A percentile compares a stretch with the other conserved stretches of the same genome.
phyloP scores from a whole-genome alignment of 495 filamentous ascomycete genomes.

The Annulohypoxylon stygium region DNA sequence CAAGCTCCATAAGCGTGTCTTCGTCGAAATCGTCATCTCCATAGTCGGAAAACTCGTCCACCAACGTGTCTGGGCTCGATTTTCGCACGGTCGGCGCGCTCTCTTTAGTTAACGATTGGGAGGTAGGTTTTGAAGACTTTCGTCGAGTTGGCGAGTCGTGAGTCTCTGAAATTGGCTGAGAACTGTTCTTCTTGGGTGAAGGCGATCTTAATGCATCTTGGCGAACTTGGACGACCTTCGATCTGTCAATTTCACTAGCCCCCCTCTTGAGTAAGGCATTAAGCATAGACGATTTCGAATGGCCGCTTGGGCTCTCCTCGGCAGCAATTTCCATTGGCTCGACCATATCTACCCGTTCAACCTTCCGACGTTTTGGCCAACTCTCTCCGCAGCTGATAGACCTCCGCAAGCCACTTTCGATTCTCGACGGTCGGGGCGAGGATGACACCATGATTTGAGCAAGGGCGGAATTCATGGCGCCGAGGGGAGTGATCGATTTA shows the following conservation, averaged over 20 bases:
- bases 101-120: constrained; percentile 21
- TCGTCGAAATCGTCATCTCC: constrained; percentile 65
- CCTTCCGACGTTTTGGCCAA: constrained; percentile 72
- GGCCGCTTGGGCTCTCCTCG: constrained; percentile 42
- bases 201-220: constrained; percentile 46
- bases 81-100: neutral
- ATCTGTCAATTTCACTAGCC: constrained; percentile 55
- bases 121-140: constrained; percentile 29
- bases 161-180: constrained; percentile 32
- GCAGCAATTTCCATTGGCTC: constrained; percentile 21
- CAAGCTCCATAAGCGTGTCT: constrained; percentile 65
- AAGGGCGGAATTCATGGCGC: constrained; percentile 63
- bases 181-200: constrained; percentile 49
- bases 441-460: constrained; percentile 75
- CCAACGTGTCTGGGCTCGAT: constrained; percentile 35
- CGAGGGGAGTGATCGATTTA: constrained; percentile 51
- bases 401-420: constrained; percentile 69
- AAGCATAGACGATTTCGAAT: constrained; percentile 65
- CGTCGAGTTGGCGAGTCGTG: constrained; percentile 36
- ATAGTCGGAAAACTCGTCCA: constrained; percentile 60
- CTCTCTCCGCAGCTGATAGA: constrained; percentile 79
- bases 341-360: constrained; percentile 51
- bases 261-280: constrained; percentile 60
- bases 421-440: constrained; percentile 72
- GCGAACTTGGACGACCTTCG: constrained; percentile 41